A percentile compares a stretch with the other conserved stretches of the same genome.
Conservation (phyloP, 345 rosid genomes). For the Gossypium rotundifolium region DNA sequence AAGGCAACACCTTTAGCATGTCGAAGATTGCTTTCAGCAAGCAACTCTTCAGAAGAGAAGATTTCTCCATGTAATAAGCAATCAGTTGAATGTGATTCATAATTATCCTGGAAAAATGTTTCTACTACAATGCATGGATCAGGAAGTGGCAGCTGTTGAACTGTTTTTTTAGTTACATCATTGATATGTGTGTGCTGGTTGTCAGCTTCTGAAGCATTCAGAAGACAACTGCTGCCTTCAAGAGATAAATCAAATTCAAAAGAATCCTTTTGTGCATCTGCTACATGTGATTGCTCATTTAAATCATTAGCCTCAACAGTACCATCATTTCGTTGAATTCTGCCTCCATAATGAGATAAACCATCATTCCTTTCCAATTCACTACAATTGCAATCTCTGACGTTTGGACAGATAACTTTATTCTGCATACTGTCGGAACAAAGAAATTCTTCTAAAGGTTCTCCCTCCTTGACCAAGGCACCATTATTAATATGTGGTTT, state of each 20-base stretch:
- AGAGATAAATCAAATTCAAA: slow-evolving; percentile 18
- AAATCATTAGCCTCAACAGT: slow-evolving; percentile 16
- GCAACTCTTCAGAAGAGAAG: slow-evolving; percentile 21
- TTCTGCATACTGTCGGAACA: slow-evolving; percentile 1
- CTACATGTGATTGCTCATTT: slow-evolving; percentile 9
- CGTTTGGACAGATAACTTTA: slow-evolving; percentile 16
- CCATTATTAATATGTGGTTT: slow-evolving; percentile 1
- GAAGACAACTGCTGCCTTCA: slow-evolving; percentile 11
- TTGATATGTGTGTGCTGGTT: slow-evolving; percentile 20
- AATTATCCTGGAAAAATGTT: slow-evolving; percentile 16
- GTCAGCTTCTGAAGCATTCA: slow-evolving; percentile 16
- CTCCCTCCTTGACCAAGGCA: slow-evolving; percentile 10
- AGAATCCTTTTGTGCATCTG: slow-evolving; percentile 21
- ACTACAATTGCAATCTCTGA: slow-evolving; percentile 16
- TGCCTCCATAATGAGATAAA: slow-evolving; percentile 13
- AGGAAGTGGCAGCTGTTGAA: slow-evolving; percentile 22
- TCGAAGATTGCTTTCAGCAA: slow-evolving; percentile 8
- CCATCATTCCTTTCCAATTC: slow-evolving; percentile 21
- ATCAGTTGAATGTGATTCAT: slow-evolving; percentile 20
- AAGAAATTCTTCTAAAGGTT: slow-evolving; percentile 19
- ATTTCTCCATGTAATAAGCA: slow-evolving; percentile 9
- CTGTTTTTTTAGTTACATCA: slow-evolving; percentile 19
- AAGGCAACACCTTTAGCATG: slow-evolving; percentile 6
- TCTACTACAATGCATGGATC: slow-evolving; percentile 16
- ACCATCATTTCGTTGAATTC: slow-evolving; percentile 20